Conservation (phyloP, 208 protist species). For the Leishmania arabica region DNA sequence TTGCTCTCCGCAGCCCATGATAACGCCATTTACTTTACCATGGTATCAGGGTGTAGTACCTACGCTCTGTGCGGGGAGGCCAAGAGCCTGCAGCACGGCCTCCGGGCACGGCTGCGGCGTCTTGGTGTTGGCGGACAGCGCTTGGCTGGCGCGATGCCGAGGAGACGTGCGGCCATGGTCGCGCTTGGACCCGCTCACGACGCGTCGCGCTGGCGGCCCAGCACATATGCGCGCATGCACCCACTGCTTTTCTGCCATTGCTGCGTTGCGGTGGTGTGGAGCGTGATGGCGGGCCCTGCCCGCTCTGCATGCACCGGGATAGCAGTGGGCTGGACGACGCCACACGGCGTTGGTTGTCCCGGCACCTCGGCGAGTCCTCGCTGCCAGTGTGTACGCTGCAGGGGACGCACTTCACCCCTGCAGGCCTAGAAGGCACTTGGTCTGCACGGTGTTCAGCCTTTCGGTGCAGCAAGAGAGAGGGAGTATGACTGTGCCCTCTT, state of each 20-base stretch:
- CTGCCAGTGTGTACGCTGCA: not conserved
- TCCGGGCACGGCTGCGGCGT: too few relatives aligned
- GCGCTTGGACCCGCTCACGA: not conserved
- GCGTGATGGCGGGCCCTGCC: too few relatives aligned
- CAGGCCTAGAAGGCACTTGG: too few relatives aligned
- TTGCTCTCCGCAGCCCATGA: not conserved
- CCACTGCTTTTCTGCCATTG: not conserved
- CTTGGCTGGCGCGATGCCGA: not conserved
- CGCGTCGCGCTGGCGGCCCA: too few relatives aligned
- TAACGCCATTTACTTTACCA: not conserved
- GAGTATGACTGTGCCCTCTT: too few relatives aligned
- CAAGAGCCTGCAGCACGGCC: not conserved
- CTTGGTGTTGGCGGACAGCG: not conserved
- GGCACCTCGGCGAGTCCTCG: not conserved
- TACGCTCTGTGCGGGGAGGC: too few relatives aligned
- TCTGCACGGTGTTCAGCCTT: too few relatives aligned
- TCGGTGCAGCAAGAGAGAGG: too few relatives aligned
- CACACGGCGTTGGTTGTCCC: not conserved
- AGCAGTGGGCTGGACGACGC: too few relatives aligned
- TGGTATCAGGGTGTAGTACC: not conserved
- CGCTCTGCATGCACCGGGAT: not conserved
- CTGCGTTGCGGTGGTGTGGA: not conserved
- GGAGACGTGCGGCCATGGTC: not conserved
- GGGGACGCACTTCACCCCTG: too few relatives aligned
- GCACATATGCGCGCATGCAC: not conserved